Base-by-base conservation (phyloP, 73 alveolate species). In the Paramecium bursaria region DNA sequence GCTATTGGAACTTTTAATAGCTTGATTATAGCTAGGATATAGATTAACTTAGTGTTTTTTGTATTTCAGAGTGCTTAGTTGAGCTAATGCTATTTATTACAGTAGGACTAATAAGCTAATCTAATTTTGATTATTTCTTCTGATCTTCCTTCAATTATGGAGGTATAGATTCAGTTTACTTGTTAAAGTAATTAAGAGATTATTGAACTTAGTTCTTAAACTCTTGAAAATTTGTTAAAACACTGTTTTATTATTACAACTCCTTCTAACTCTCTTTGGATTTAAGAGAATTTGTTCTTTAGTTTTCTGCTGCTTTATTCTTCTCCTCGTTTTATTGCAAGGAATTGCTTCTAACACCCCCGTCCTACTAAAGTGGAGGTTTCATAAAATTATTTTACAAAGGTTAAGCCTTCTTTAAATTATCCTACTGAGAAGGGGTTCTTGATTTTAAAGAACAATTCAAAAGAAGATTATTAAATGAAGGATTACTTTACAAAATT, bases 101-200 rank as follows among this genome's bases (percentile, higher is more conserved):
- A 39, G 61, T 67, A 39, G 82, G 82, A 42, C 82, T 67, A n/a
- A 67, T 67, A 39, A 67, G 33, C 44, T 67, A 67, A 67, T 67
- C 82, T 67, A 67, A 67, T 67, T 67, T 67, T 21, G 47, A 39
- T n/a, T n/a, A n/a, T 42, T 67, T 67, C 44, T 67, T 19, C 22
- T 67, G 21, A 17, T 5, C 27, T 35, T 25, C 44, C 23, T 67
- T 21, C 17, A 39, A 31, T 67, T 17, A 3, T 35, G 49, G 10
- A 15, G 39, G 31, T 19, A 67, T 15, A 25, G 82, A 14, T 21
- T 67, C 82, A 19, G 30, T 35, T 67, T 67, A 35, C 44, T 67
- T 67, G 44, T 67, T 67, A 17, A 67, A 67, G 33, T 67, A 67
- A 67, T 67, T 39, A 4, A 67, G 21, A 13, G 60, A 33, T 39